Conservation (phyloP, 208 protist species). For the Histomonas meleagridis region DNA sequence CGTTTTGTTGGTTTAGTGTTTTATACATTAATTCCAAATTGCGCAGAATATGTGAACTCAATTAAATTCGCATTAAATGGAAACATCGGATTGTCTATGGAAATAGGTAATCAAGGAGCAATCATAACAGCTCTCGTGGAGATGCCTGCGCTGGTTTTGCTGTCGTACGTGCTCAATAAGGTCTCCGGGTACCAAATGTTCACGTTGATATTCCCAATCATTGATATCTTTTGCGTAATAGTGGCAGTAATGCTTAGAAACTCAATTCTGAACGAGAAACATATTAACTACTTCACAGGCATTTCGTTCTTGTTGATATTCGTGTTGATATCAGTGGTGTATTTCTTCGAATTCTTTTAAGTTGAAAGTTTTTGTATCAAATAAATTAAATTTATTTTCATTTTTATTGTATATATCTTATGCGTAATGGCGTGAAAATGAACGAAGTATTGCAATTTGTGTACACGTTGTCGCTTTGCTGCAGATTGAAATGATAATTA, state of each 20-base stretch:
- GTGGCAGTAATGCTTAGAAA: conserved; percentile 2
- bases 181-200: neutral
- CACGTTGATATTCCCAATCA: neutral
- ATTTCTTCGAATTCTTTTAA: conserved; percentile 17
- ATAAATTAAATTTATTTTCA: neutral
- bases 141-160: neutral
- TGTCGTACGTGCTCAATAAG: neutral
- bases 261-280: neutral
- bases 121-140: neutral
- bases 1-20: conserved; percentile 10
- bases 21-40: conserved; percentile 34
- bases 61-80: conserved; percentile 27
- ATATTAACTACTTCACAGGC: conserved; percentile 12
- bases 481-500: no score
- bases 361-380: neutral
- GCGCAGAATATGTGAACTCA: conserved; percentile 14
- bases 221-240: neutral
- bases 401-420: no score
- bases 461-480: no score
- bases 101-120: conserved; percentile 23
- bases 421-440: no score
- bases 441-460: no score
- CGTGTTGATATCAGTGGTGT: conserved; percentile 2
- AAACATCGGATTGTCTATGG: conserved; percentile 12
- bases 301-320: neutral